Percentiles rank a stretch among this genome's conserved stretches.
Evolutionary conservation across 2,329 filamentous ascomycete genomes (phyloP).

Genomic region (Penicillium corylophilum): DNA sequence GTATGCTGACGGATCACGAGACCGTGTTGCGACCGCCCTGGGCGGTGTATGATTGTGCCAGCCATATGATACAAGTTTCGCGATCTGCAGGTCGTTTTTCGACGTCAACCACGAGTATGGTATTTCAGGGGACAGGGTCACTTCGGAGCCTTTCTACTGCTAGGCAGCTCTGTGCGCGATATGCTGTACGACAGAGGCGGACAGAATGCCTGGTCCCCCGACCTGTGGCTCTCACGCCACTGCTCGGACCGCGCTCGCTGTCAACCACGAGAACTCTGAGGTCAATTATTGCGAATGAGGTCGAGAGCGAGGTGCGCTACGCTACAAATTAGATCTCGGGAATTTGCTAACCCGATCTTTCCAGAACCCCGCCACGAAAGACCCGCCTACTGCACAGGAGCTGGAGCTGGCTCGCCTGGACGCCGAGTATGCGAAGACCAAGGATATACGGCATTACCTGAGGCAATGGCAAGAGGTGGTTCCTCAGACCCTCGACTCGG

Average conservation of each 20-base stretch:
- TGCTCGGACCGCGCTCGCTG: slow-evolving; percentile 4
- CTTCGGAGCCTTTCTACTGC: slow-evolving; percentile 13
- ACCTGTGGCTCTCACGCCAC: not conserved
- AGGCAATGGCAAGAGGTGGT: slow-evolving; percentile 40
- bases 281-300: not conserved
- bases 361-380: not conserved
- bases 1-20: not conserved
- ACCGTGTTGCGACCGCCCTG: slow-evolving; percentile 6
- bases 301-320: slow-evolving; percentile 2
- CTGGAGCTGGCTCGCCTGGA: slow-evolving; percentile 26
- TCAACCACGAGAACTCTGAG: slow-evolving; percentile 12
- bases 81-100: slow-evolving; percentile 7
- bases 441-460: slow-evolving; percentile 44
- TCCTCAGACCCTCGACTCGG: slow-evolving; percentile 30
- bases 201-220: not conserved
- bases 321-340: not conserved
- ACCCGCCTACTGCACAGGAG: not conserved
- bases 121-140: slow-evolving; percentile 20
- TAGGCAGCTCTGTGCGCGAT: slow-evolving; percentile 11
- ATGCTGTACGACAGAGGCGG: slow-evolving; percentile 11
- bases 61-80: slow-evolving; percentile 17
- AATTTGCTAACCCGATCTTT: not conserved
- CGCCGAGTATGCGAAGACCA: slow-evolving; percentile 37
- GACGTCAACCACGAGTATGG: slow-evolving; percentile 21
- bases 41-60: slow-evolving; percentile 11